Base-by-base conservation (phyloP, 805 yeast genomes). In the Candida quercuum region DNA sequence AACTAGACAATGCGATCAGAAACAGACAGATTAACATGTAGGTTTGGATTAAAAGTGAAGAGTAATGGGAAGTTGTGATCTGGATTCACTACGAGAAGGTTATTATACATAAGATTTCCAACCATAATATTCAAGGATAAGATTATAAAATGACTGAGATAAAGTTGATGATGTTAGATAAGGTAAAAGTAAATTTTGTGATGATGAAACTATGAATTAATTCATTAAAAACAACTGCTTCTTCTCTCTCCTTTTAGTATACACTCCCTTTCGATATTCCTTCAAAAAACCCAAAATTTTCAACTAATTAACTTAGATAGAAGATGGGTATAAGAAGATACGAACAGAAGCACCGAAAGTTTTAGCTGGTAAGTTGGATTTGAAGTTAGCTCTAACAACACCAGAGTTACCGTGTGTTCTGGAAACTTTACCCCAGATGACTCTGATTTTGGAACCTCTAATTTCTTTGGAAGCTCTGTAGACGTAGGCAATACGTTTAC, bases 291-390 rank as follows among this genome's bases (percentile, higher is more conserved):
- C 23, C 23, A 29, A 29, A 29, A 5, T 29, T 4, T 12, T 12
- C n/a, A 6, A 17, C 6, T 14, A 12, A 13, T 29, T 22, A 29
- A 29, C 15, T 84, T 91, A 91, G 86, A 91, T 93, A 95, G 84
- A 89, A 58, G 98, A 91, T 77, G 99, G 99, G 86, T 91, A 91
- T 74, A 91, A 89, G 95, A 93, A 88, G 79, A 93, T 81, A 81
- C 99, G 86, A 69, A 93, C 98, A 57, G 96, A 83, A 68, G 99
- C 97, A 78, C 99, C 99, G 71, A 93, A 91, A 62, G 98, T 88
- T 86, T 91, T 89, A 60, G 99, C 89, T 72, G 99, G 99, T 68
- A 93, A 83, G 89, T 93, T 93, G 74, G 85, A 80, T 78, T 86
- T 89, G 95, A 93, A 93, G 76, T 81, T 86, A 65, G 99, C 98